These are phyloP conservation scores for Lyophyllum semitale DNA, from an alignment of 768 basidiomycete species.

Conservation along the genomic window DNA sequence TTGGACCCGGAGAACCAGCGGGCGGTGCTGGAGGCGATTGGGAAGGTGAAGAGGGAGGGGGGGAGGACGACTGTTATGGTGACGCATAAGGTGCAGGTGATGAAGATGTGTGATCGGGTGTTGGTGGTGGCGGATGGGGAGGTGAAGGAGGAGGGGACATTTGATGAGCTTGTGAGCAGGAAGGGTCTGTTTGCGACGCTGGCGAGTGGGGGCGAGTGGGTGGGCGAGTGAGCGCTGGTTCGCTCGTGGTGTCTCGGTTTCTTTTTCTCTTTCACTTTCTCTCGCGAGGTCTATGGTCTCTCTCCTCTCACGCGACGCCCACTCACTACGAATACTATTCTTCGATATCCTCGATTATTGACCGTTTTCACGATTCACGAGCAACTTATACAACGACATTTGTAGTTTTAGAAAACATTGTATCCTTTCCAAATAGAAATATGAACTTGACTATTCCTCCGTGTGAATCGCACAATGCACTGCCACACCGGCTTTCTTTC, in stretches of 20 bases:
- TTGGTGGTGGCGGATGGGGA: conserved; percentile 78
- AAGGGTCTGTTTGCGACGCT: conserved; percentile 77
- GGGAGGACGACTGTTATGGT: conserved; percentile 87
- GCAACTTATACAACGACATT: conserved; percentile 1
- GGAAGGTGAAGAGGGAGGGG: conserved; percentile 34
- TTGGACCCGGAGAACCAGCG: conserved; percentile 85
- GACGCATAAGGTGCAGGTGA: conserved; percentile 89
- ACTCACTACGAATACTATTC: conserved; percentile 1
- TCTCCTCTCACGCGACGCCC: not conserved
- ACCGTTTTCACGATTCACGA: not conserved
- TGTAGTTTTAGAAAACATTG: conserved; percentile 13
- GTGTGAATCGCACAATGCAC: too few relatives aligned
- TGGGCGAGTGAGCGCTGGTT: conserved; percentile 13
- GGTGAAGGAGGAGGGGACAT: conserved; percentile 79
- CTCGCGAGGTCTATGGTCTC: not conserved
- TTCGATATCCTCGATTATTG: conserved; percentile 9
- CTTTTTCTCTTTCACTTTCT: conserved; percentile 1
- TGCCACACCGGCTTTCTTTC: too few relatives aligned
- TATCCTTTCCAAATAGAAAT: conserved; percentile 9
- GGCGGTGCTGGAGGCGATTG: conserved; percentile 61
- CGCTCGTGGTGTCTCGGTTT: not conserved
- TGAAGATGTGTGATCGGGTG: conserved; percentile 91
- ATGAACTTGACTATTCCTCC: conserved; percentile 3
- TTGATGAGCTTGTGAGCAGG: conserved; percentile 64
- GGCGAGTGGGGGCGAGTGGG: conserved; percentile 61